Evolutionary conservation across 352 stramenopile genomes (phyloP).

Genomic region (Phytophthora hibernalis): DNA sequence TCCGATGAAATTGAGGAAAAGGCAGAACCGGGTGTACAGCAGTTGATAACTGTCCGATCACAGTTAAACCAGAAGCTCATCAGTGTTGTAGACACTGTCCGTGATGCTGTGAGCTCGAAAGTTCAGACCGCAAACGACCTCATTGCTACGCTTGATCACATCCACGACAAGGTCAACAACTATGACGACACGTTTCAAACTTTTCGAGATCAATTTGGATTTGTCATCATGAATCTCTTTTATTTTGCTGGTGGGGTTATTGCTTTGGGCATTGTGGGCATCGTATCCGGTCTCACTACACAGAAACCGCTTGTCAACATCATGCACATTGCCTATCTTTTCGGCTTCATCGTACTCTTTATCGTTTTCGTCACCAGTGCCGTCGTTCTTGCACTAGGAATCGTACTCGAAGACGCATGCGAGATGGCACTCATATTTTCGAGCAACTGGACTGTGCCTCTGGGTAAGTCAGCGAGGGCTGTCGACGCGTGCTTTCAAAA

Average conservation of each 20-base stretch:
- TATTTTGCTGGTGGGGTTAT: constrained; percentile 50
- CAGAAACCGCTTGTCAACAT: constrained; percentile 63
- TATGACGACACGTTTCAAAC: constrained; percentile 42
- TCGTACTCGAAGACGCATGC: constrained; percentile 64
- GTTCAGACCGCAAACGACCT: constrained; percentile 34
- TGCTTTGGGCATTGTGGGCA: constrained; percentile 50
- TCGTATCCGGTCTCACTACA: constrained; percentile 64
- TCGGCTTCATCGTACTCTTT: constrained; percentile 67
- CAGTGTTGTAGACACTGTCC: constrained; percentile 38
- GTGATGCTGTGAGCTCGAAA: constrained; percentile 43
- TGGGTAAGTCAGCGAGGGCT: constrained; percentile 49
- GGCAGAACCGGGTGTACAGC: constrained; percentile 36
- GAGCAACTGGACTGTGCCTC: constrained; percentile 57
- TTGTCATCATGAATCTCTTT: constrained; percentile 57
- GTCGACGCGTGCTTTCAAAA: constrained; percentile 72
- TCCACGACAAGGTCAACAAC: constrained; percentile 36
- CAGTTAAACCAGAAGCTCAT: constrained; percentile 53
- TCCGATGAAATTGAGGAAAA: constrained; percentile 49
- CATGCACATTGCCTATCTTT: constrained; percentile 69
- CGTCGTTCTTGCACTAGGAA: constrained; percentile 57
- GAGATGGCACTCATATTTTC: constrained; percentile 55
- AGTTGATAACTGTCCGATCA: constrained; percentile 41
- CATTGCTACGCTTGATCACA: constrained; percentile 36
- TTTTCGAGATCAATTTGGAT: constrained; percentile 41
- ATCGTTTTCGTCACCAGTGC: constrained; percentile 59